Evolutionary conservation across 495 filamentous ascomycete genomes (phyloP), one percentile per base, ranked within the genome.

Genomic region (Penicillium paxilli): DNA sequence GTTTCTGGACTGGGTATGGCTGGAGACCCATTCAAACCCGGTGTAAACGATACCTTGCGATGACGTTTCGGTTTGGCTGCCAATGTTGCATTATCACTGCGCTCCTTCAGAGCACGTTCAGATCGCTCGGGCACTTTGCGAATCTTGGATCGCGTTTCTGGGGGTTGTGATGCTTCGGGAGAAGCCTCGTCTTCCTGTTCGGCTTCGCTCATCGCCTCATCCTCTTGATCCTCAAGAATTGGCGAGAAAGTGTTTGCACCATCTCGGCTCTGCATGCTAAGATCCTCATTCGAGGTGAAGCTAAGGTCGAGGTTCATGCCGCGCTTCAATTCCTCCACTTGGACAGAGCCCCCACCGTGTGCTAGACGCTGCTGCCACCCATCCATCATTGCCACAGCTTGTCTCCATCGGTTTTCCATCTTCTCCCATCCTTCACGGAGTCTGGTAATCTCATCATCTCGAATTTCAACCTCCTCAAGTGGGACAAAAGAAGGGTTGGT

Each of bases 401-500:
- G 93, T 61, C 83, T 84, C 93, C 94, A 97, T 35, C 93, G 76
- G 14, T 76, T 79, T 69, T 96, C 91, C 87, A 98, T 92, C 67
- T 86, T 91, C 67, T 92, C 89, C 85, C 92, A 95, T 20, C 91
- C 90, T 51, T 88, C 83, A 23, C 88, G 84, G 11, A 98, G 73
- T 54, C 88, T 76, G 19, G 80, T 77, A 52, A 98, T 97, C 62
- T 96, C 92, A 38, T 95, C 88, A 53, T 98, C 93, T 24, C 93
- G 83, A 16, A 92, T 75, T 54, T 92, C 90, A 6, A 97, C 89
- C 67, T 97, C 87, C 64, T 98, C 95, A n/a, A 98, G 79, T 0
- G 94, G 89, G 25, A 97, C 94, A 69, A 98, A 98, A 8, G 90
- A 93, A 5, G 94, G 94, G 57, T 97, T 96, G 10, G 92, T 96